Conservation (phyloP, 805 yeast genomes). For the Myxozyma sirexii region DNA sequence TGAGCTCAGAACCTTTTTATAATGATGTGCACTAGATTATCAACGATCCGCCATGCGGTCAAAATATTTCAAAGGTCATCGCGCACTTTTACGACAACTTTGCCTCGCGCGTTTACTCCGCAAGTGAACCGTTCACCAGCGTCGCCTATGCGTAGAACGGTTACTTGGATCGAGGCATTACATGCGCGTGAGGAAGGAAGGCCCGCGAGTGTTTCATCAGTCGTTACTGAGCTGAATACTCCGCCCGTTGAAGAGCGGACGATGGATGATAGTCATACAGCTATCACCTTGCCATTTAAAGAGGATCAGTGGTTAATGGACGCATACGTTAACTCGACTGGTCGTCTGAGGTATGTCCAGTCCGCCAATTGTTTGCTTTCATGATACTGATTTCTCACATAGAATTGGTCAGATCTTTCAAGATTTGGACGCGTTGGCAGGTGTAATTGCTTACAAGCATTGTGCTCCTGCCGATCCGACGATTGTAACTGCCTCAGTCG, state of each 20-base stretch:
- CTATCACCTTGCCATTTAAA: constrained; percentile 70
- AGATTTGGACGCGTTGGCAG: constrained; percentile 92
- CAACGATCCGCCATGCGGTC: not conserved
- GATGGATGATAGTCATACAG: constrained; percentile 64
- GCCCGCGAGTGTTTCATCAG: constrained; percentile 49
- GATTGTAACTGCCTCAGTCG: constrained; percentile 93
- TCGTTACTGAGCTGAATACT: constrained; percentile 37
- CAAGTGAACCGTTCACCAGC: constrained; percentile 39
- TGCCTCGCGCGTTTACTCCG: constrained; percentile 38
- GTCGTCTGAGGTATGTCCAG: constrained; percentile 56
- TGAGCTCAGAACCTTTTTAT: no score
- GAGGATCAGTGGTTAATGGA: constrained; percentile 82
- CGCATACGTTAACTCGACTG: constrained; percentile 84
- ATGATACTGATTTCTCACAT: no score
- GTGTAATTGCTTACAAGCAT: constrained; percentile 88
- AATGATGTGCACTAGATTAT: no score
- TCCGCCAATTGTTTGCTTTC: no score
- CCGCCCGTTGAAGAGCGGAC: constrained; percentile 75
- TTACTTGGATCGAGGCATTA: constrained; percentile 87
- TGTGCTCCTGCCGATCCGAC: constrained; percentile 95
- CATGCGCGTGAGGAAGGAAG: constrained; percentile 76
- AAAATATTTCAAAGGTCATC: not conserved
- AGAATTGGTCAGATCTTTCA: constrained; percentile 92
- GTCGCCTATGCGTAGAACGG: constrained; percentile 49
- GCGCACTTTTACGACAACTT: not conserved